phyloP scores from a whole-genome alignment of 2,329 filamentous ascomycete genomes.

The Ceratocystiopsis brevicomis region DNA sequence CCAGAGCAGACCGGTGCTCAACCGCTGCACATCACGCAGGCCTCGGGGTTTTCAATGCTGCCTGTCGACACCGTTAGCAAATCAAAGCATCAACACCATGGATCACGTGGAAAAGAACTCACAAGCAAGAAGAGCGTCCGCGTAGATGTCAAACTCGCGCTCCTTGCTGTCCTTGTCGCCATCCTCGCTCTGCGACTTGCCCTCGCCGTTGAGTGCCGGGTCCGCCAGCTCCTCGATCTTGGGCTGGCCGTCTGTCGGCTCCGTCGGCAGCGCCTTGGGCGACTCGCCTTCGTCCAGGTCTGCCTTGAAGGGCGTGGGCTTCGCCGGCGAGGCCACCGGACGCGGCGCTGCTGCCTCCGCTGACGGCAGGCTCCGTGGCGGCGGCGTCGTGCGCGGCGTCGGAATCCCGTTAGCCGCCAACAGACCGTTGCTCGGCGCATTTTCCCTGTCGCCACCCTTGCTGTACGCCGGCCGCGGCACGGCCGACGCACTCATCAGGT shows the following conservation, averaged over 20 bases:
- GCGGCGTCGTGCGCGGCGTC: conserved; percentile 50
- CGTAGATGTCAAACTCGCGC: conserved; percentile 84
- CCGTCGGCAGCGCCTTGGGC: conserved; percentile 57
- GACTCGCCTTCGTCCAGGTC: conserved; percentile 61
- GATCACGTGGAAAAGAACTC: conserved; percentile 21
- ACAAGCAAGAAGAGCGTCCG: conserved; percentile 78
- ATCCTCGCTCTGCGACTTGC: conserved; percentile 53
- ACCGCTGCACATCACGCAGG: conserved; percentile 94
- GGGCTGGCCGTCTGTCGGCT: conserved; percentile 37
- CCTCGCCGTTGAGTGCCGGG: conserved; percentile 24
- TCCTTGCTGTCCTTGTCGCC: conserved; percentile 50
- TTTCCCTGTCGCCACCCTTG: conserved; percentile 21
- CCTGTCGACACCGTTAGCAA: conserved; percentile 22
- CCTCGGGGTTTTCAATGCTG: conserved; percentile 93
- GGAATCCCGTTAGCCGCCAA: conserved; percentile 43
- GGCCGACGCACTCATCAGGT: conserved; percentile 38
- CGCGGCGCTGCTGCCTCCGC: conserved; percentile 18
- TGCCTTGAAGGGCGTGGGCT: conserved; percentile 53
- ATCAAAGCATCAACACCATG: too few species aligned
- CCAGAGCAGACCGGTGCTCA: conserved; percentile 20
- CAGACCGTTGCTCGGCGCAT: conserved; percentile 14
- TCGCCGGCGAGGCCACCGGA: conserved; percentile 37
- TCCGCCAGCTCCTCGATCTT: conserved; percentile 48
- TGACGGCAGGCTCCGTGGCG: conserved; percentile 23
- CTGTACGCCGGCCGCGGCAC: conserved; percentile 50